These are phyloP conservation scores for Quercus lobata DNA, from an alignment of 331 rosid species.

Conservation along the genomic window DNA sequence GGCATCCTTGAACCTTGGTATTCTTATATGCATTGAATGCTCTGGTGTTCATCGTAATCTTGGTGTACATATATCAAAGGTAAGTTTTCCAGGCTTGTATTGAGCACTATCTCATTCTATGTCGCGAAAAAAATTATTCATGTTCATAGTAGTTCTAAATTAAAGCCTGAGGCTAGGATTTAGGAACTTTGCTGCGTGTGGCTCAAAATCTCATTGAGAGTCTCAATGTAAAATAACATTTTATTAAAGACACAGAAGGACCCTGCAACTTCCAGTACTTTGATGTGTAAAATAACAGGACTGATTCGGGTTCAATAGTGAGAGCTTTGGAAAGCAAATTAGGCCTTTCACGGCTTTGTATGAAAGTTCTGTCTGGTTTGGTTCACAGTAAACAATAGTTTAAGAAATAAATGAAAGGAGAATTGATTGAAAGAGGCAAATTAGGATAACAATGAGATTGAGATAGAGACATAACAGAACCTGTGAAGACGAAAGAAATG, in stretches of 20 bases:
- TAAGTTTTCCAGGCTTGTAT: slow-evolving; percentile 30
- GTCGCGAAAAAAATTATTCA: background rate
- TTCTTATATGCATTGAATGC: slow-evolving; percentile 75
- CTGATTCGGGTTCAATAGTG: background rate
- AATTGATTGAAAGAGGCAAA: background rate
- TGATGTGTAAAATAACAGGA: background rate
- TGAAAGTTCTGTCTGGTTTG: background rate
- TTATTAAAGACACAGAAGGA: background rate
- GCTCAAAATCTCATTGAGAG: background rate
- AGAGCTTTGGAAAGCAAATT: background rate
- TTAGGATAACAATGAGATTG: background rate
- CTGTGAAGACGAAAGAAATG: too few species aligned
- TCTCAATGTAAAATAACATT: background rate
- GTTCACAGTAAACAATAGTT: background rate
- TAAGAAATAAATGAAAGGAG: background rate
- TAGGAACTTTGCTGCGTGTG: background rate
- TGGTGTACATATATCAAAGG: slow-evolving; percentile 78
- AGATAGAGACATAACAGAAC: background rate
- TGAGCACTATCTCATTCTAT: background rate
- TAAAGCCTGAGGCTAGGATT: background rate
- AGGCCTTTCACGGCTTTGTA: too few species aligned
- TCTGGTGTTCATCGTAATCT: slow-evolving; percentile 84
- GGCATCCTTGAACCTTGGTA: slow-evolving; percentile 80
- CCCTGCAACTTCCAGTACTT: background rate
- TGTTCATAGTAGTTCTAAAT: background rate